A percentile compares a stretch with the other conserved stretches of the same genome.
Conservation (phyloP, 345 rosid species). For the Limnanthes douglasii region DNA sequence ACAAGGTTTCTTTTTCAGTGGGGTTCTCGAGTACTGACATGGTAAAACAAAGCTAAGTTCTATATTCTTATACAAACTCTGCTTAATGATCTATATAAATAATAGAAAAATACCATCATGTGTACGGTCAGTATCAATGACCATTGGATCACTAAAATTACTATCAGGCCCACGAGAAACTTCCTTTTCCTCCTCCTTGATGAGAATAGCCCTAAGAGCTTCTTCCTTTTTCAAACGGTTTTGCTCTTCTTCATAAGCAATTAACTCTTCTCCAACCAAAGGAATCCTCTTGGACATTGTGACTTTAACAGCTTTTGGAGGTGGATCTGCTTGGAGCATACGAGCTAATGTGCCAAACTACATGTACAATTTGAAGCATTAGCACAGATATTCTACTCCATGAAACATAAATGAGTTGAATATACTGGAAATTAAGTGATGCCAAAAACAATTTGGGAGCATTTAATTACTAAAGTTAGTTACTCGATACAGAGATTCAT, state of each 20-base stretch:
- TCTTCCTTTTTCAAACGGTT: constrained; percentile 78
- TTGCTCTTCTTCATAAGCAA: constrained; percentile 96
- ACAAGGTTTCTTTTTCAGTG: too few species aligned
- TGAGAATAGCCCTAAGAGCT: constrained; percentile 67
- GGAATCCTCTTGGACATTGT: constrained; percentile 92
- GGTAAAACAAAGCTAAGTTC: too few species aligned
- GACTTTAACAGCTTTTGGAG: constrained; percentile 96
- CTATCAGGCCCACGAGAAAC: constrained; percentile 37
- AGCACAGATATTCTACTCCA: too few species aligned
- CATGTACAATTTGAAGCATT: too few species aligned
- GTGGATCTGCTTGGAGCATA: constrained; percentile 97
- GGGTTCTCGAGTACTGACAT: too few species aligned
- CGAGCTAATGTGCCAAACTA: constrained; percentile 96
- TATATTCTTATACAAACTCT: too few species aligned
- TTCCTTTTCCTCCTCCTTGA: constrained; percentile 82
- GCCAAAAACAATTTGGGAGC: too few species aligned
- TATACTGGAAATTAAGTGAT: too few species aligned
- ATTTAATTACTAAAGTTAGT: too few species aligned
- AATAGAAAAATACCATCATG: constrained; percentile 47
- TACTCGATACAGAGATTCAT: too few species aligned
- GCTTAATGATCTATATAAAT: too few species aligned
- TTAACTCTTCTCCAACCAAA: constrained; percentile 91
- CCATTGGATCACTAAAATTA: constrained; percentile 66
- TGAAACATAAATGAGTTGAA: too few species aligned
- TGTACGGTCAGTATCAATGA: constrained; percentile 40